Evolutionary conservation across 768 basidiomycete genomes (phyloP).

Genomic region (Leucosporidium scottii): DNA sequence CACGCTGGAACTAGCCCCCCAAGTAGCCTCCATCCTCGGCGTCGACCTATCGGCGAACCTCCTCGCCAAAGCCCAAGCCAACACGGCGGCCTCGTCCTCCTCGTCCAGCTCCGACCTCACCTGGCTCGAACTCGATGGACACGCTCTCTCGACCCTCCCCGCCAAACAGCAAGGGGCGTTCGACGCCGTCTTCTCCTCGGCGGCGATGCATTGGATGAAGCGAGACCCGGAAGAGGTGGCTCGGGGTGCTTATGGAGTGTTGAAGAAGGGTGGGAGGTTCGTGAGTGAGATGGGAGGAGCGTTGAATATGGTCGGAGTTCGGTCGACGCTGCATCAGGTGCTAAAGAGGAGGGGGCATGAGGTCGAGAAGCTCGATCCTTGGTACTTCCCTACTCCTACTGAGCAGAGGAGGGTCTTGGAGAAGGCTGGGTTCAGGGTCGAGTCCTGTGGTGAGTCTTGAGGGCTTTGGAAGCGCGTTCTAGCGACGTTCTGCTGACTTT

Average conservation of each 20-base stretch:
- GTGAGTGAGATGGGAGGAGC: constrained; percentile 56
- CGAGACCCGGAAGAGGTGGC: constrained; percentile 61
- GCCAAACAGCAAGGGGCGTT: constrained; percentile 44
- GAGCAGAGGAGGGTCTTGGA: constrained; percentile 60
- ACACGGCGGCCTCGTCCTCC: not conserved
- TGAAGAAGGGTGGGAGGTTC: constrained; percentile 65
- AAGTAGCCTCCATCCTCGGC: constrained; percentile 58
- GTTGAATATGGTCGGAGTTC: constrained; percentile 49
- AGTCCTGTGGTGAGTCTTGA: constrained; percentile 40
- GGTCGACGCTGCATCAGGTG: constrained; percentile 54
- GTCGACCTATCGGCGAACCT: constrained; percentile 59
- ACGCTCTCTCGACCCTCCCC: constrained; percentile 20
- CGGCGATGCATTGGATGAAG: constrained; percentile 81
- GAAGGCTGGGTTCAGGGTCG: constrained; percentile 54
- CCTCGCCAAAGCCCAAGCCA: constrained; percentile 56
- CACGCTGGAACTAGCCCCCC: constrained; percentile 53
- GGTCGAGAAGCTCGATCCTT: constrained; percentile 61
- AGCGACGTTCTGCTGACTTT: too few relatives aligned
- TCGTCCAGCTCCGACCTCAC: too few relatives aligned
- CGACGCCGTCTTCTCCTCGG: constrained; percentile 73
- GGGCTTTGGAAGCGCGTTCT: not conserved
- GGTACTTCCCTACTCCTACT: constrained; percentile 71
- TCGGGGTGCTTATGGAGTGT: constrained; percentile 52
- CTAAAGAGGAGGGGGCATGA: constrained; percentile 54
- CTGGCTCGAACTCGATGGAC: constrained; percentile 19